phyloP scores from a whole-genome alignment of 139 green algal genomes.

The Auxenochlorella protothecoides region DNA sequence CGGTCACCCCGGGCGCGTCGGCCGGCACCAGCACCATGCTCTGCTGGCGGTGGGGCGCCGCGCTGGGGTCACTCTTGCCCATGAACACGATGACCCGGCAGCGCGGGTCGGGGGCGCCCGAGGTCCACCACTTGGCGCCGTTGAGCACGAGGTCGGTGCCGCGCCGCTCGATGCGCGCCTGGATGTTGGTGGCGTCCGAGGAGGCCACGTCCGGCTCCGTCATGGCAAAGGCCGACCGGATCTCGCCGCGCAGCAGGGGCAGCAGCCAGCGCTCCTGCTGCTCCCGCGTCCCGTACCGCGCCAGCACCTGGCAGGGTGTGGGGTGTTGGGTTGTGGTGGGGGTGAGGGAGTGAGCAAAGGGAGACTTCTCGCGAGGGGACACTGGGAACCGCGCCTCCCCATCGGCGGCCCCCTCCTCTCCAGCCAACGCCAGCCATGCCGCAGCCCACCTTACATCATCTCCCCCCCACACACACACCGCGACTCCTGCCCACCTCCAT shows the following conservation, averaged over 20 bases:
- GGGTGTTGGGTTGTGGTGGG: not conserved
- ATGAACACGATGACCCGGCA: conserved; percentile 90
- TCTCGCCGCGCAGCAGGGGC: conserved; percentile 79
- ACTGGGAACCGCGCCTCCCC: too few relatives aligned
- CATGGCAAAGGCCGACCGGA: conserved; percentile 95
- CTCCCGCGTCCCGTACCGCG: conserved; percentile 63
- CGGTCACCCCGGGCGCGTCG: conserved; percentile 53
- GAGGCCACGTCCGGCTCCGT: conserved; percentile 94
- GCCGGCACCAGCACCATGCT: conserved; percentile 92
- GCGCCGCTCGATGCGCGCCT: conserved; percentile 14
- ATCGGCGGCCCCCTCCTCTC: too few relatives aligned
- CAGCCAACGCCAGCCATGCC: too few relatives aligned
- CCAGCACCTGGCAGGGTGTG: conserved; percentile 32
- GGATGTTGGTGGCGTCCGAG: conserved; percentile 95
- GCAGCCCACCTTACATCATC: too few relatives aligned
- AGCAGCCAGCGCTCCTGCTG: conserved; percentile 88
- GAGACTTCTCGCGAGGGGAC: not conserved
- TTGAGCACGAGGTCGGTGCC: conserved; percentile 40
- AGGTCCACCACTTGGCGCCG: conserved; percentile 97
- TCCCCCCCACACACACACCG: not conserved
- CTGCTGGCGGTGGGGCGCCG: conserved; percentile 67
- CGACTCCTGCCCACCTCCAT: conserved; percentile 74
- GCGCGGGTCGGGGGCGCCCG: conserved; percentile 69
- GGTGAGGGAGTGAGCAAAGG: not conserved
- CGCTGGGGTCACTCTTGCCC: conserved; percentile 65